phyloP scores from a whole-genome alignment of 805 yeast genomes.

The Teunomyces lycoperdinae region DNA sequence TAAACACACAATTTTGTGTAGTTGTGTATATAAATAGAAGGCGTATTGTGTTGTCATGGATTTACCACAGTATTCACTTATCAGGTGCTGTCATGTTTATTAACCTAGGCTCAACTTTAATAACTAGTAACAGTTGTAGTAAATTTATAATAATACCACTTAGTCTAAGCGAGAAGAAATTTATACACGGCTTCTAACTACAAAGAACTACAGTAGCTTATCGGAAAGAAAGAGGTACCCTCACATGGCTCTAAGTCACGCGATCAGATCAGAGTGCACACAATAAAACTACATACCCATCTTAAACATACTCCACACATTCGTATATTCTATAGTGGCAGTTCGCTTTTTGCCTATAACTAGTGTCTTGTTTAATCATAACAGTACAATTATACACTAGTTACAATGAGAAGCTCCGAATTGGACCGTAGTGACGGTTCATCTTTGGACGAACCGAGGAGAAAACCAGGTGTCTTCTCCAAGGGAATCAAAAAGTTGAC shows the following conservation, averaged over 20 bases:
- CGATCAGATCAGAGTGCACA: background rate
- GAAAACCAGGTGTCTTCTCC: constrained; percentile 14
- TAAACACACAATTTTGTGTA: no score
- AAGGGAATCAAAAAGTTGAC: constrained; percentile 30
- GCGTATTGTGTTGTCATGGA: no score
- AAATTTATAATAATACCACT: no score
- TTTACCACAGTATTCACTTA: no score
- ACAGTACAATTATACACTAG: constrained; percentile 1
- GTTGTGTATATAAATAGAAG: background rate
- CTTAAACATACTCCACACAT: constrained; percentile 2
- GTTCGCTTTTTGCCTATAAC: background rate
- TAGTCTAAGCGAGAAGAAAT: no score
- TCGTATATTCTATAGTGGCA: background rate
- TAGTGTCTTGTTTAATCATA: background rate
- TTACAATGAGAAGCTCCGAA: background rate
- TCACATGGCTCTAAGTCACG: background rate
- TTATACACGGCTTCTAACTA: no score
- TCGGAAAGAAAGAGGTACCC: no score
- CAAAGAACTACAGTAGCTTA: no score
- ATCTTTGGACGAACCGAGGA: background rate
- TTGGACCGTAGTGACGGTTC: background rate
- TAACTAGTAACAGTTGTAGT: no score
- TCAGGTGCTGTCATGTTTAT: no score
- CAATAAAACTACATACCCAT: background rate
- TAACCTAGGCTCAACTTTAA: no score